Conservation (phyloP, 352 stramenopile genomes). For the Pythium diclinum region DNA sequence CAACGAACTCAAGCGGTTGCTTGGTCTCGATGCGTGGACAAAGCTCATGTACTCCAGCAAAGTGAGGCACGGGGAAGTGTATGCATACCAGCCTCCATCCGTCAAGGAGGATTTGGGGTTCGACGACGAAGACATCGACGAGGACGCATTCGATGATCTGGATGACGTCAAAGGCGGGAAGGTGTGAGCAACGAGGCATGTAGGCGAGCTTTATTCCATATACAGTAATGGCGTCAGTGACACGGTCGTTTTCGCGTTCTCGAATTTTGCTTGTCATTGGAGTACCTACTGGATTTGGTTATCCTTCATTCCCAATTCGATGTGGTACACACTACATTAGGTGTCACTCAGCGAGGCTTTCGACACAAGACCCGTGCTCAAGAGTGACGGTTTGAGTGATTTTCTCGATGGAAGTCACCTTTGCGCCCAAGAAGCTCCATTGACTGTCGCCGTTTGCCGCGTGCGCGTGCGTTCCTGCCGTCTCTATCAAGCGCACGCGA, state of each 20-base stretch:
- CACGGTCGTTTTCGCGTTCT: no score
- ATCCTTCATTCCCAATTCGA: not conserved
- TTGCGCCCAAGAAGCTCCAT: not conserved
- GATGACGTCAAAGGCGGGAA: constrained; percentile 1
- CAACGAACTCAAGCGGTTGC: not conserved
- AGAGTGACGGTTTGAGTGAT: not conserved
- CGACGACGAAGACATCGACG: constrained; percentile 8
- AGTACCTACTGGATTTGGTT: not conserved
- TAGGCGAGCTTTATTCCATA: no score
- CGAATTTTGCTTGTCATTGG: no score
- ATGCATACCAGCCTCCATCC: constrained; percentile 23
- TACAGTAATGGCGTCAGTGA: no score
- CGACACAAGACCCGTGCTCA: not conserved
- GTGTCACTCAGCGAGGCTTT: not conserved
- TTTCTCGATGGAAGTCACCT: not conserved
- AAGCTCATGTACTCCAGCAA: constrained; percentile 29
- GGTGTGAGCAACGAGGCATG: not conserved
- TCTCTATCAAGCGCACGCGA: not conserved
- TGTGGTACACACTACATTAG: not conserved
- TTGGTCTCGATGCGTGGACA: not conserved
- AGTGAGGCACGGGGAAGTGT: constrained; percentile 34
- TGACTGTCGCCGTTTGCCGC: not conserved
- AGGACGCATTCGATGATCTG: constrained; percentile 16
- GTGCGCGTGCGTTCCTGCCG: not conserved
- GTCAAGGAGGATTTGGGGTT: constrained; percentile 2